Base-by-base conservation (phyloP, 495 filamentous ascomycete genomes). In the Trichocladium uniseriatum region DNA sequence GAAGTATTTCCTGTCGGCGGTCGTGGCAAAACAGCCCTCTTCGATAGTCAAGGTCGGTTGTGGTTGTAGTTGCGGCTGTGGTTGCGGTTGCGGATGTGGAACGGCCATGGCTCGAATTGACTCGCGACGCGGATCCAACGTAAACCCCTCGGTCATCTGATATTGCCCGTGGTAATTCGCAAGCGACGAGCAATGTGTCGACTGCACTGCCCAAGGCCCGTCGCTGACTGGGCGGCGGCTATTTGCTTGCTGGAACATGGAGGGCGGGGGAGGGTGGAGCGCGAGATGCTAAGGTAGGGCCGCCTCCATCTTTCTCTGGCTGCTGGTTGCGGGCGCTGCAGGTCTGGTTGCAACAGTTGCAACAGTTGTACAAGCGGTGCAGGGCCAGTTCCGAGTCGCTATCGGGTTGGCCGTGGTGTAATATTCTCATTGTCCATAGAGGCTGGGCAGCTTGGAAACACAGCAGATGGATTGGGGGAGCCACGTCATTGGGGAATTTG, bases 1-100 rank as follows among this genome's bases (percentile, higher is more conserved):
- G 32, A 43, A 50, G 22, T 50, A 50, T 22, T 43, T 50, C 11
- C 39, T 37, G 39, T 50, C 48, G 39, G 31, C 13, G 15, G 27
- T 50, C 14, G 39, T 43, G 5, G 39, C 31, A 5, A 50, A 15
- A 18, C 48, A 50, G 1, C 48, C 48, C 8, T 50, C 48, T 18
- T 50, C 48, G 1, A 39, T 37, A 20, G 39, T 50, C 32, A 50
- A 27, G 5, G 19, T 18, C 13, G 27, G 29, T 28, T 43, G 38
- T 7, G 38, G 47, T 10, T 37, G 31, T 19, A 21, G 48, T 22
- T 14, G 41, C 1, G 24, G 47, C n/a, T 37, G 31, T 19, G 31
- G 48, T 22, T 14, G 41, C 1, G 24, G 24, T 27, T 13, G 18
- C 3, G 38, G 38, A 22, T 21, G 18, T 22, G 48, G 39, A 6